phyloP scores from a whole-genome alignment of 1,284 basidiomycete genomes.

The Schizophyllum commune region DNA sequence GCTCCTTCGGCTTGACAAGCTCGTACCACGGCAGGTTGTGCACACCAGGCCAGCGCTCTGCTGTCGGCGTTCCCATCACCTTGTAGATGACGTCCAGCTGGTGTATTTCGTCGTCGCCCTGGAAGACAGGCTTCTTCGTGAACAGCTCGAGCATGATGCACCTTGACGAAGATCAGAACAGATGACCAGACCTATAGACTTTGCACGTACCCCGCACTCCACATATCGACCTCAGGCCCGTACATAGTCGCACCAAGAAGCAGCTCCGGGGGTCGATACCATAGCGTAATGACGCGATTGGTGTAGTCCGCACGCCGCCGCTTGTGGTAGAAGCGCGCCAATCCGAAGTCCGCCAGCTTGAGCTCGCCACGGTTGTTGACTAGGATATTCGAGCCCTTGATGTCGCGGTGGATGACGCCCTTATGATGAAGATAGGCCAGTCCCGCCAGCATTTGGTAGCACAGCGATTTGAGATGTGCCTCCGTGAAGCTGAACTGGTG shows the following conservation, averaged over 20 bases:
- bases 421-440: conserved; percentile 93
- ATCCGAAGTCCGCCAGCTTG: conserved; percentile 95
- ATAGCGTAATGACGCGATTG: conserved; percentile 97
- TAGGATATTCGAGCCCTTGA: conserved; percentile 98
- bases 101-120: conserved; percentile 94
- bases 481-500: conserved; percentile 78
- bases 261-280: conserved; percentile 97
- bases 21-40: conserved; percentile 95
- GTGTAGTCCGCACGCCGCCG: conserved; percentile 90
- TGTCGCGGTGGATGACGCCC: conserved; percentile 94
- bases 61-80: conserved; percentile 82
- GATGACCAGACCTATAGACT: background rate
- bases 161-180: conserved; percentile 32
- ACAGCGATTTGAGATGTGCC: conserved; percentile 92
- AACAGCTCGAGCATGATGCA: conserved; percentile 99
- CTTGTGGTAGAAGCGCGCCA: conserved; percentile 96
- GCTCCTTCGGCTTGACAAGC: conserved; percentile 84
- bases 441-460: conserved; percentile 89
- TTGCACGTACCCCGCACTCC: conserved; percentile 87
- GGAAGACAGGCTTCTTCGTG: conserved; percentile 90
- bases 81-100: conserved; percentile 92
- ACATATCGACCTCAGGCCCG: conserved; percentile 99
- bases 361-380: conserved; percentile 89
- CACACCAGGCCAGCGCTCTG: conserved; percentile 80
- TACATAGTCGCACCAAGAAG: conserved; percentile 95